phyloP scores from a whole-genome alignment of 768 basidiomycete genomes.

The Royoungia palumana region DNA sequence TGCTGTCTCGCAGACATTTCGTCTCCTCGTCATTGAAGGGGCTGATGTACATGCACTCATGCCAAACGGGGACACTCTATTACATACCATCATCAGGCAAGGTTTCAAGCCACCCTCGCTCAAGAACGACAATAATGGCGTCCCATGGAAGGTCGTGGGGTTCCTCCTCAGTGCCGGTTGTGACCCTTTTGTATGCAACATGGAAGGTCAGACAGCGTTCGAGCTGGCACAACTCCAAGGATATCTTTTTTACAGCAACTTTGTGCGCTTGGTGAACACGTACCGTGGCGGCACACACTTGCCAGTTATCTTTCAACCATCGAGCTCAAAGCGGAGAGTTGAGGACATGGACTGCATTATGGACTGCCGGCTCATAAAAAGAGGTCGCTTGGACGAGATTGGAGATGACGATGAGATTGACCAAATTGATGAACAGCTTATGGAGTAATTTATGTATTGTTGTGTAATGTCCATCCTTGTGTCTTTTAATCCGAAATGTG shows the following conservation, averaged over 20 bases:
- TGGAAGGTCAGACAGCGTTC: not conserved
- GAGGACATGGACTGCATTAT: too few relatives aligned
- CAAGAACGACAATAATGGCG: too few relatives aligned
- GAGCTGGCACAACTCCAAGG: not conserved
- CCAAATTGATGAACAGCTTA: conserved; percentile 1
- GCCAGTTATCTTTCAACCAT: too few relatives aligned
- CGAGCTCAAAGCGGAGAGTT: too few relatives aligned
- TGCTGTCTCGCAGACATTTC: too few relatives aligned
- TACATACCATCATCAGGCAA: not conserved
- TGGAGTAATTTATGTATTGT: not conserved
- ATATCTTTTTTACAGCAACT: not conserved
- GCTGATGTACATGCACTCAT: not conserved
- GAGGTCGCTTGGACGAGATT: not conserved
- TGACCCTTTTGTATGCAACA: not conserved
- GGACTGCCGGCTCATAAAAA: not conserved
- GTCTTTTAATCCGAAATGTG: too few relatives aligned
- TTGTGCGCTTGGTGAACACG: too few relatives aligned
- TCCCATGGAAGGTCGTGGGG: not conserved
- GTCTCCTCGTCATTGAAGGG: not conserved
- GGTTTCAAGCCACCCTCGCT: too few relatives aligned
- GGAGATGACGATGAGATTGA: conserved; percentile 1
- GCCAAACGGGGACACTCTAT: conserved; percentile 1
- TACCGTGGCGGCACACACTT: too few relatives aligned
- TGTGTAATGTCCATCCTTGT: too few relatives aligned
- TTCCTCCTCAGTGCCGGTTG: not conserved